phyloP scores from a whole-genome alignment of 2,329 filamentous ascomycete genomes.

The Stromatinia cepivora region DNA sequence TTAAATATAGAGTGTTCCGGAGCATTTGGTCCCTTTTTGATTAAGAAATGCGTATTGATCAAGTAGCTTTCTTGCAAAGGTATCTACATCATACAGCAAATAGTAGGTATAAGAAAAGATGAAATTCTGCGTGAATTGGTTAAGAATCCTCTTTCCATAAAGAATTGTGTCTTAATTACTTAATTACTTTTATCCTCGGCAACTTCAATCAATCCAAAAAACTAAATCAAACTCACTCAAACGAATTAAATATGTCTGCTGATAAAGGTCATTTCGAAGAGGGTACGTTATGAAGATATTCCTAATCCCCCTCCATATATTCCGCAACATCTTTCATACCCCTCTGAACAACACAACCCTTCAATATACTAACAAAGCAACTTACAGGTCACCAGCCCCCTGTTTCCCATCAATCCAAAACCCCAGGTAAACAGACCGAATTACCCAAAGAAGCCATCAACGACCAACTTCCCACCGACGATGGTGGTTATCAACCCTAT shows the following conservation, averaged over 20 bases:
- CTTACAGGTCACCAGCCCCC: constrained; percentile 50
- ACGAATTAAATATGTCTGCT: constrained; percentile 36
- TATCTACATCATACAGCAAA: background rate
- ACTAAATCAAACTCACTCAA: constrained; percentile 21
- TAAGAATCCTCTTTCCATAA: constrained; percentile 33
- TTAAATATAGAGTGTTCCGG: constrained; percentile 5
- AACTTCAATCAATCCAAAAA: background rate
- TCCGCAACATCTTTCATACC: background rate
- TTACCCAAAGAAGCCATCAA: constrained; percentile 48
- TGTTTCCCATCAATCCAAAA: constrained; percentile 51
- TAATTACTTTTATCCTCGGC: background rate
- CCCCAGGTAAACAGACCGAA: constrained; percentile 52
- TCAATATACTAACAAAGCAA: background rate
- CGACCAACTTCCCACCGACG: constrained; percentile 65
- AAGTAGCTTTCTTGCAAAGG: background rate
- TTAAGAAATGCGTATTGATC: background rate
- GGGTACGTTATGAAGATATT: constrained; percentile 33
- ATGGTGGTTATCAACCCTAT: constrained; percentile 69
- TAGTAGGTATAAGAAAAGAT: constrained; percentile 23
- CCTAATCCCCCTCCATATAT: background rate
- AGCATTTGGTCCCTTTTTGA: constrained; percentile 14
- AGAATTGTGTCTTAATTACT: background rate
- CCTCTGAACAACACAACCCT: background rate
- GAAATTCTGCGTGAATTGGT: constrained; percentile 36
- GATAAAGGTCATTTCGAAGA: constrained; percentile 41